These are phyloP conservation scores for Mikania micrantha DNA, from an alignment of 129 eudicot species.

Conservation along the genomic window DNA sequence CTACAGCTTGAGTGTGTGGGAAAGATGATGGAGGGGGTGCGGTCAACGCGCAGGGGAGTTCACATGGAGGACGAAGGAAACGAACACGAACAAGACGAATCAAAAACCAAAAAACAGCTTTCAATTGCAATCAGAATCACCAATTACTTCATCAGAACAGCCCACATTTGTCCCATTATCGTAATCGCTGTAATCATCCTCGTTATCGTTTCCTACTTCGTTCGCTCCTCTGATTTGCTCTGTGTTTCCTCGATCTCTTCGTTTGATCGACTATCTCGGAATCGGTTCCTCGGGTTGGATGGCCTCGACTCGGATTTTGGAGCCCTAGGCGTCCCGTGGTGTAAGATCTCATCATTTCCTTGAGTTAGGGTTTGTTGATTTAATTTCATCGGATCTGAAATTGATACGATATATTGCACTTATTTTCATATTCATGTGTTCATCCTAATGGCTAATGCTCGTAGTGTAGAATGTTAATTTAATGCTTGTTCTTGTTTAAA, in stretches of 20 bases:
- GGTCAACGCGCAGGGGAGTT: slow-evolving; percentile 57
- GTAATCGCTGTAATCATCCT: slow-evolving; percentile 23
- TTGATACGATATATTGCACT: not conserved
- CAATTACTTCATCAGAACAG: slow-evolving; percentile 52
- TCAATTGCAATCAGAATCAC: slow-evolving; percentile 40
- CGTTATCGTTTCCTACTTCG: slow-evolving; percentile 29
- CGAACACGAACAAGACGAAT: slow-evolving; percentile 51
- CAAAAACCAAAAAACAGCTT: slow-evolving; percentile 64
- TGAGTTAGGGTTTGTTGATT: not conserved
- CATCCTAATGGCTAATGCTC: not conserved
- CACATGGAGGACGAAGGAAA: slow-evolving; percentile 41
- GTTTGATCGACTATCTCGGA: slow-evolving; percentile 55
- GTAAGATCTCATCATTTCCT: slow-evolving; percentile 39
- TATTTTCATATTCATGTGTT: not conserved
- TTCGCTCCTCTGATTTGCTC: slow-evolving; percentile 50
- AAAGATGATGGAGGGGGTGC: slow-evolving; percentile 58
- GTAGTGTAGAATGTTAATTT: not conserved
- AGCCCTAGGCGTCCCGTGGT: slow-evolving; percentile 87
- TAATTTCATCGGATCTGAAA: slow-evolving; percentile 8
- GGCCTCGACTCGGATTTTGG: slow-evolving; percentile 80
- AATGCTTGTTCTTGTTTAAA: not conserved
- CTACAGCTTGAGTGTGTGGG: slow-evolving; percentile 4
- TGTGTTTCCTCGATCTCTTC: slow-evolving; percentile 56
- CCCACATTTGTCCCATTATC: slow-evolving; percentile 44
- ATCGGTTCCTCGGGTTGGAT: slow-evolving; percentile 63